These are phyloP conservation scores for Polygonum aviculare DNA, from an alignment of 148 eudicot species.

Conservation along the genomic window DNA sequence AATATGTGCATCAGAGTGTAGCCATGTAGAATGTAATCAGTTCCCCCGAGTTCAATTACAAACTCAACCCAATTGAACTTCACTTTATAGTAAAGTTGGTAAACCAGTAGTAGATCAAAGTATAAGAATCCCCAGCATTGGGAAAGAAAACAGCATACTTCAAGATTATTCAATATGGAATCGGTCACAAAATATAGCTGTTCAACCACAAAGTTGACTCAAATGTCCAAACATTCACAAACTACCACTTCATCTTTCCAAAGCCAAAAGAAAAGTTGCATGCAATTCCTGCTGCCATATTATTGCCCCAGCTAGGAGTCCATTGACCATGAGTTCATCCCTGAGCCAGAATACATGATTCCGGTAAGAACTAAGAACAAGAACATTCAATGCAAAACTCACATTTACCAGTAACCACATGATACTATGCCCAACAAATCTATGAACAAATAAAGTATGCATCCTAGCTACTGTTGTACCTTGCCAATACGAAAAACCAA, in stretches of 20 bases:
- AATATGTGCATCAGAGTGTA: too few species aligned
- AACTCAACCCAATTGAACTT: too few species aligned
- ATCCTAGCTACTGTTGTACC: background rate
- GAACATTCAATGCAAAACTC: background rate
- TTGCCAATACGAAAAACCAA: background rate
- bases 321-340: background rate
- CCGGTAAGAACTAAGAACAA: background rate
- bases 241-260: background rate
- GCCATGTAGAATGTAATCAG: too few species aligned
- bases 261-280: background rate
- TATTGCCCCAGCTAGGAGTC: conserved; percentile 3
- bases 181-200: background rate
- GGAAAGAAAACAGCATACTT: background rate
- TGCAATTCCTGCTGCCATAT: conserved; percentile 1
- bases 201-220: background rate
- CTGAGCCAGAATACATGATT: background rate
- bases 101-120: too few species aligned
- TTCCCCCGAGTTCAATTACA: too few species aligned
- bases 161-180: background rate
- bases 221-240: conserved; percentile 5
- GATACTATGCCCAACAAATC: background rate
- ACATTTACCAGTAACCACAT: background rate
- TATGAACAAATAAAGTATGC: background rate
- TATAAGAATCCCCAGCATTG: too few species aligned
- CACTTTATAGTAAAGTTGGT: too few species aligned